phyloP scores from a whole-genome alignment of 106 monocot genomes.

The Allium cepa region DNA sequence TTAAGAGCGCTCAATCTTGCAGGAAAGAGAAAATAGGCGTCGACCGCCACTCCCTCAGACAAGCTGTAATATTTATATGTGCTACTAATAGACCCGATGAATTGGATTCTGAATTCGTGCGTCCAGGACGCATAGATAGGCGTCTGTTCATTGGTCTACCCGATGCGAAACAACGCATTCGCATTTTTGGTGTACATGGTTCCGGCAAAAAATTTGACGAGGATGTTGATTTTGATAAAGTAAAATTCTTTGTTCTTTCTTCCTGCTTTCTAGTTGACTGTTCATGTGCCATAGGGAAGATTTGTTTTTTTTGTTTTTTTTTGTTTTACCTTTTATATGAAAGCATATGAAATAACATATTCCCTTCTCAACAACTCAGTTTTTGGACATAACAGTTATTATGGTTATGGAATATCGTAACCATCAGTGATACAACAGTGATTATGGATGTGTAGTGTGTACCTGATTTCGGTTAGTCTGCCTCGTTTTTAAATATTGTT shows the following conservation, averaged over 20 bases:
- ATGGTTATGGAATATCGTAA: no score
- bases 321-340: no score
- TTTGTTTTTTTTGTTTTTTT: no score
- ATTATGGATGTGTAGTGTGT: no score
- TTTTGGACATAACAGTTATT: no score
- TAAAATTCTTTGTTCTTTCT: not conserved
- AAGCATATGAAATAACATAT: no score
- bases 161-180: conserved; percentile 63
- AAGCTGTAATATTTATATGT: conserved; percentile 86
- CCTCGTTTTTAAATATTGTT: no score
- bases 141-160: conserved; percentile 74
- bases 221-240: conserved; percentile 76
- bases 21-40: conserved; percentile 84
- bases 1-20: conserved; percentile 8
- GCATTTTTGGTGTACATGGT: conserved; percentile 77
- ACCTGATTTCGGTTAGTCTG: no score
- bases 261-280: not conserved
- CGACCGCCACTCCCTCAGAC: conserved; percentile 74
- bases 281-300: not conserved
- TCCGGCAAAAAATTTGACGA: conserved; percentile 56
- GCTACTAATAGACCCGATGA: conserved; percentile 91
- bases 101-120: conserved; percentile 72
- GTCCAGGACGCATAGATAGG: conserved; percentile 72
- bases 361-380: no score
- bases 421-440: no score